Conservation (phyloP, 1,284 basidiomycete genomes). For the Malassezia sympodialis region DNA sequence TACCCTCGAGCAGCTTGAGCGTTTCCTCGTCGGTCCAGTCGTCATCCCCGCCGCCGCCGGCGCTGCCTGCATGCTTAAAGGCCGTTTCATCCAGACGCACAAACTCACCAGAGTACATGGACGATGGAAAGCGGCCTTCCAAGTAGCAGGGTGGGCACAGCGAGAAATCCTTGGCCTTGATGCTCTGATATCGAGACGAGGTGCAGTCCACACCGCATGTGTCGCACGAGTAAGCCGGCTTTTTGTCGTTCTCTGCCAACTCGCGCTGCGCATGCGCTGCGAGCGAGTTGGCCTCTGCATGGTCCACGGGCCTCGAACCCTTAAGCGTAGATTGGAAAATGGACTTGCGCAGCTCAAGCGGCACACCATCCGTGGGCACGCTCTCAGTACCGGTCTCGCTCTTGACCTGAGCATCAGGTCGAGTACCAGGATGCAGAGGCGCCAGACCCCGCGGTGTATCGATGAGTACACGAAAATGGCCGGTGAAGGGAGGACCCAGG, state of each 20-base stretch:
- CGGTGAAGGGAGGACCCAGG: slow-evolving; percentile 91
- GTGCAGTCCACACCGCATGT: slow-evolving; percentile 92
- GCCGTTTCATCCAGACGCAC: slow-evolving; percentile 62
- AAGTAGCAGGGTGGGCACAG: slow-evolving; percentile 64
- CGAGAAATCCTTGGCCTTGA: slow-evolving; percentile 75
- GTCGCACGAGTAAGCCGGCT: slow-evolving; percentile 65
- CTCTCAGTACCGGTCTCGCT: slow-evolving; percentile 47
- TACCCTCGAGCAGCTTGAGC: slow-evolving; percentile 75
- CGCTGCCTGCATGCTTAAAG: slow-evolving; percentile 51
- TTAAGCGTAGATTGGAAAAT: slow-evolving; percentile 45
- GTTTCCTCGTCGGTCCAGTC: slow-evolving; percentile 89
- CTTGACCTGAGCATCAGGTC: slow-evolving; percentile 4
- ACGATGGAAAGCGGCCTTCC: slow-evolving; percentile 87
- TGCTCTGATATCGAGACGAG: slow-evolving; percentile 73
- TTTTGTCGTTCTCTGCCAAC: slow-evolving; percentile 48
- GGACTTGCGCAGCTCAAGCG: slow-evolving; percentile 49
- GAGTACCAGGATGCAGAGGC: slow-evolving; percentile 71
- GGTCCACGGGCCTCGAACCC: slow-evolving; percentile 34
- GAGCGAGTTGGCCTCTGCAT: slow-evolving; percentile 35
- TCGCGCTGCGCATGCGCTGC: slow-evolving; percentile 52
- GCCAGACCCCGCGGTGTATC: slow-evolving; percentile 92
- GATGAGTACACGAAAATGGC: slow-evolving; percentile 92
- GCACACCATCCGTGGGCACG: slow-evolving; percentile 60
- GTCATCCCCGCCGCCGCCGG: slow-evolving; percentile 51
- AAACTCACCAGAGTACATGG: slow-evolving; percentile 95